These are phyloP conservation scores for Scedosporium boydii DNA, from an alignment of 2,329 filamentous ascomycete genomes.

Conservation along the genomic window DNA sequence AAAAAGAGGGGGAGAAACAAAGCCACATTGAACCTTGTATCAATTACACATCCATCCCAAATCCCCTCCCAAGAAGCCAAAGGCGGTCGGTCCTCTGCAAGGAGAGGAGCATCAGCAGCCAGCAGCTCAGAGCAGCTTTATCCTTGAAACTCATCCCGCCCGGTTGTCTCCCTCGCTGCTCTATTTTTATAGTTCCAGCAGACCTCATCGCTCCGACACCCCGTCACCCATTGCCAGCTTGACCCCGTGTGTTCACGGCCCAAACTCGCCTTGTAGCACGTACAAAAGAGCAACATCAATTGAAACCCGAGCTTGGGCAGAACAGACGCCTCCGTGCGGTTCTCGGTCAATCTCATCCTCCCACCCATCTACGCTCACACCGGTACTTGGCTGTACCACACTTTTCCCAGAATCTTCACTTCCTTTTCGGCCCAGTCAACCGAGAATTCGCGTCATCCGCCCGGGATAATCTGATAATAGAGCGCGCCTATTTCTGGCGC, in stretches of 20 bases:
- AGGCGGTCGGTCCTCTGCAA: no score
- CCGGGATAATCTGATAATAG: constrained; percentile 7
- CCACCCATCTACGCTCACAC: constrained; percentile 4
- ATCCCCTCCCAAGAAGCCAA: no score
- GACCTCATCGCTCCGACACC: background rate
- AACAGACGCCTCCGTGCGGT: background rate
- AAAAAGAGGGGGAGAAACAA: background rate
- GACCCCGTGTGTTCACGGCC: background rate
- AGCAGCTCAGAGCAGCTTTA: background rate
- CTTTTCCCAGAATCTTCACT: constrained; percentile 3
- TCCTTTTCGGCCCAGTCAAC: constrained; percentile 3
- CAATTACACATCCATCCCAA: background rate
- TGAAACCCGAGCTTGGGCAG: background rate
- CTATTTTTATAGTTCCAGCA: background rate
- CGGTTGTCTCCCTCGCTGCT: background rate
- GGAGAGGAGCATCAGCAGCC: no score
- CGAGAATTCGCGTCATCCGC: constrained; percentile 6
- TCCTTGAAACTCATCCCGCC: background rate
- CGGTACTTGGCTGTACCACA: constrained; percentile 2
- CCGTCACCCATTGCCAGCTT: background rate
- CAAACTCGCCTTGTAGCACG: background rate
- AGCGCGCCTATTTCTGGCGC: constrained; percentile 7
- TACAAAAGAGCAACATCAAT: background rate
- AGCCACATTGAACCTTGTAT: background rate
- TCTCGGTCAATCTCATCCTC: constrained; percentile 3